These are phyloP conservation scores for Aspergillus asperescens DNA, from an alignment of 495 filamentous ascomycete species.

Conservation along the genomic window DNA sequence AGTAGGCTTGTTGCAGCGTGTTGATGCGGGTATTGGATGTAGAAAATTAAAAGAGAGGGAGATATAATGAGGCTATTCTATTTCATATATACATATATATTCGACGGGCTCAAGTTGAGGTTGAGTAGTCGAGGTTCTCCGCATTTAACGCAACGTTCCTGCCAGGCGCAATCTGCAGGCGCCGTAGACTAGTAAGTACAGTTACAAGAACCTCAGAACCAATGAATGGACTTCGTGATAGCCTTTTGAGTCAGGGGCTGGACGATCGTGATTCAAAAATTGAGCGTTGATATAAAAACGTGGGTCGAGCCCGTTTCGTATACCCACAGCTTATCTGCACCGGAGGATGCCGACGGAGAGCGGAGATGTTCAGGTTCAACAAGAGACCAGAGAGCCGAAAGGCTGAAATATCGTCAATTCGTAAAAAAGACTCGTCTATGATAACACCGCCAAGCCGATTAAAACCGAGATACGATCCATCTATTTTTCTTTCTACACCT, in stretches of 20 bases:
- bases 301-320: neutral
- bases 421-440: neutral
- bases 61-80: too few species aligned
- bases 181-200: too few species aligned
- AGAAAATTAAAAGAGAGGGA: too few species aligned
- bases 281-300: neutral
- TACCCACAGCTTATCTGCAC: slow-evolving; percentile 1
- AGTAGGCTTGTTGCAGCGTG: too few species aligned
- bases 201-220: neutral
- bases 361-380: neutral
- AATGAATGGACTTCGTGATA: neutral
- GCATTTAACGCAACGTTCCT: too few species aligned
- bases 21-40: neutral
- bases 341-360: slow-evolving; percentile 8
- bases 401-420: neutral
- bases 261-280: neutral
- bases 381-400: too few species aligned
- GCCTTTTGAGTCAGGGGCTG: neutral
- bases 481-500: slow-evolving; percentile 23
- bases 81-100: too few species aligned
- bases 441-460: neutral
- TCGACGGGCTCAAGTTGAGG: too few species aligned
- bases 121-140: too few species aligned
- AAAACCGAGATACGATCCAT: neutral
- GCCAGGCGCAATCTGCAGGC: too few species aligned